Evolutionary conservation across 1,139 yeast species (phyloP), one percentile per base, ranked within the genome.

Genomic region (Taphrina confusa): DNA sequence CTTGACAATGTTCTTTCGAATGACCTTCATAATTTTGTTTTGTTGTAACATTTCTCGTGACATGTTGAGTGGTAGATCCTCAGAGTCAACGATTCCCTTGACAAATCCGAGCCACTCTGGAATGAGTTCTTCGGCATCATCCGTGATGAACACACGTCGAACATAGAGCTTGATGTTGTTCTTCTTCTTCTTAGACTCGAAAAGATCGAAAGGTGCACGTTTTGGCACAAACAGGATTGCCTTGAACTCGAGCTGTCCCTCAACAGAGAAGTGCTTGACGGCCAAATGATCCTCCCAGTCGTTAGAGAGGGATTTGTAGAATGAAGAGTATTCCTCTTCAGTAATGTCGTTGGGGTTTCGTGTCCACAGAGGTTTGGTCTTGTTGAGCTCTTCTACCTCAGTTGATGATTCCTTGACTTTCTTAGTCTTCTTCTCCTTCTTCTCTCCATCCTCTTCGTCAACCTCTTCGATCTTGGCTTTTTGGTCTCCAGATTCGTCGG

Each of bases 201-300:
- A 94, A 75, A 95, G 82, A 75, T 94, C 98, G 74, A 92, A 89
- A 77, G 99, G 98, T 71, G 99, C 97, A 81, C 98, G 90, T 83
- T 88, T 90, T 78, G 99, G 99, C 78, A 94, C 84, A 75, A 89
- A 94, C 72, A 94, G 82, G 74, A 94, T 92, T 66, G 98, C 97
- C 81, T 87, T 90, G 84, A 94, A 94, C 81, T 94, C 99, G 73
- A 94, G 85, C 82, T 94, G 98, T 83, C 99, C 99, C 81, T 94
- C 99, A 75, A 94, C 99, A 61, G 97, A 89, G 82, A 94, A 94
- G 81, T 94, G 99, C 84, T 94, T 94, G 70, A 92, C 97, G 68
- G 97, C 97, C 76, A 92, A 84, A 79, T 97, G 99, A 76, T 92
- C 98, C 81, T 92, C 98, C 98, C 98, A 94, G 78, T 94, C 99